phyloP scores from a whole-genome alignment of 2,329 filamentous ascomycete genomes.

The Rugonectria rugulosa region DNA sequence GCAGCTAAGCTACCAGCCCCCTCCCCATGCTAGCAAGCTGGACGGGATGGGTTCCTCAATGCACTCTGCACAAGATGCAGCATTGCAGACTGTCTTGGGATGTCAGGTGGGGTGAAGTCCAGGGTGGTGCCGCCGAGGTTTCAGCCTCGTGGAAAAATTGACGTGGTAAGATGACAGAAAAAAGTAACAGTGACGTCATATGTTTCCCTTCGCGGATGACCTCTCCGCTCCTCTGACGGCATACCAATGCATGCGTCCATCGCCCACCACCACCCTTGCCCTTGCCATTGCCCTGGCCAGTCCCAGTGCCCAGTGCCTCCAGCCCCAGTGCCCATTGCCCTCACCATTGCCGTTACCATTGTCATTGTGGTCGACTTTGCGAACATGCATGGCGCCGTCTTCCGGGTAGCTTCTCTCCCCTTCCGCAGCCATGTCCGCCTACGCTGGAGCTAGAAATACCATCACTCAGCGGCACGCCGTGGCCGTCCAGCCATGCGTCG shows the following conservation, averaged over 20 bases:
- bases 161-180: slow-evolving; percentile 33
- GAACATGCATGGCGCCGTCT: slow-evolving; percentile 14
- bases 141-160: slow-evolving; percentile 39
- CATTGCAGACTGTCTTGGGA: not conserved
- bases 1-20: too few species aligned
- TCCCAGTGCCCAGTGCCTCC: not conserved
- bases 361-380: slow-evolving; percentile 2
- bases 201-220: slow-evolving; percentile 20
- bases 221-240: slow-evolving; percentile 23
- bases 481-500: not conserved
- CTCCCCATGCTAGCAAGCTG: too few species aligned
- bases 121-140: slow-evolving; percentile 25
- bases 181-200: slow-evolving; percentile 34
- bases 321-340: not conserved
- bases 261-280: slow-evolving; percentile 9
- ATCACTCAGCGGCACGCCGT: slow-evolving; percentile 7
- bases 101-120: not conserved
- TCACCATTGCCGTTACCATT: too few species aligned
- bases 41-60: too few species aligned
- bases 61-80: not conserved
- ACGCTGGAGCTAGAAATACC: slow-evolving; percentile 9
- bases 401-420: slow-evolving; percentile 4
- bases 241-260: not conserved
- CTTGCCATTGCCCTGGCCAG: slow-evolving; percentile 1
- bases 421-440: not conserved